Evolutionary conservation across 495 filamentous ascomycete genomes (phyloP).

Genomic region (Umbilicaria muhlenbergii): DNA sequence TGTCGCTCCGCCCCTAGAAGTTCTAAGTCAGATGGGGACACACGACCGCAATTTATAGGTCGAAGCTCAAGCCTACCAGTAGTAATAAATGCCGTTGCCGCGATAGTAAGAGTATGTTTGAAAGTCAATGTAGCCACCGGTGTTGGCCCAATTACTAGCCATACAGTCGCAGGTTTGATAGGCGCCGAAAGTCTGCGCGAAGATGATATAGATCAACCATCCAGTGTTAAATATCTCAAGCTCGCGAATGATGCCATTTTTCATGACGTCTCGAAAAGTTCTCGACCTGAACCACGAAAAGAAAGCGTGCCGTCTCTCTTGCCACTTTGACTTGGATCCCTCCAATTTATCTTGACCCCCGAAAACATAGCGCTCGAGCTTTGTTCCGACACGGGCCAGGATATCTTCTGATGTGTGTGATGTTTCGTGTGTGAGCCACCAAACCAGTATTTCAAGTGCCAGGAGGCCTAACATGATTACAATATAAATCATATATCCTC

Average conservation of each 20-base stretch:
- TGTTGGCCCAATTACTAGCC: constrained; percentile 10
- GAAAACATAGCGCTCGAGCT: background rate
- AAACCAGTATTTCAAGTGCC: background rate
- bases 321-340: constrained; percentile 2
- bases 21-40: background rate
- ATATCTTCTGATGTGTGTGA: background rate
- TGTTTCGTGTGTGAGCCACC: constrained; percentile 3
- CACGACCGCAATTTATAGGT: too few species aligned
- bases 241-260: constrained; percentile 1
- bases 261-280: constrained; percentile 5
- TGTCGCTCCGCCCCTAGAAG: constrained; percentile 19
- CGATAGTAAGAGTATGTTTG: background rate
- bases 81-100: background rate
- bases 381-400: background rate
- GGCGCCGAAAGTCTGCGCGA: constrained; percentile 20
- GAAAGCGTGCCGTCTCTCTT: constrained; percentile 3
- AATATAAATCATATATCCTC: background rate
- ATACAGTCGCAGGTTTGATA: constrained; percentile 19
- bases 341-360: background rate
- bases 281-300: constrained; percentile 1
- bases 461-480: background rate
- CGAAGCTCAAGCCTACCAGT: background rate
- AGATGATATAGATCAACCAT: constrained; percentile 19
- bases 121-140: constrained; percentile 19
- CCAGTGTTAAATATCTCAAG: constrained; percentile 2